Conservation (phyloP, 2,329 filamentous ascomycete genomes). For the Hortaea werneckii region DNA sequence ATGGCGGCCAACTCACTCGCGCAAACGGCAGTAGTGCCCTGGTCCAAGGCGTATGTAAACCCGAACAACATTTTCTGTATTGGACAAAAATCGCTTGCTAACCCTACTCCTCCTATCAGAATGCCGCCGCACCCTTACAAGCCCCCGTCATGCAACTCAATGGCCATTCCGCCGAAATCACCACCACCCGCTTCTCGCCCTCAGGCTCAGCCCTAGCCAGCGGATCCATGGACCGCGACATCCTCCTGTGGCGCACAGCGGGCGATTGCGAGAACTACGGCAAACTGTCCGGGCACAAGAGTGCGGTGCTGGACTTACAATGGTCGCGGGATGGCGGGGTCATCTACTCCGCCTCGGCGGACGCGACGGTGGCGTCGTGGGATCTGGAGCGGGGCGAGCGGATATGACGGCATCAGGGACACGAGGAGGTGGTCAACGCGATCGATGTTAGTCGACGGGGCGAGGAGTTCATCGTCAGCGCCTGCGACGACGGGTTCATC, state of each 20-base stretch:
- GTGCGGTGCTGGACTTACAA: conserved; percentile 81
- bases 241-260: conserved; percentile 90
- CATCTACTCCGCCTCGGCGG: conserved; percentile 84
- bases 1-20: conserved; percentile 46
- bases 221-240: conserved; percentile 86
- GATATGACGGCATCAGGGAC: conserved; percentile 83
- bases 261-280: conserved; percentile 94
- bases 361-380: conserved; percentile 90
- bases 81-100: too few relatives aligned
- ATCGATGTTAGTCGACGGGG: conserved; percentile 82
- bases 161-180: conserved; percentile 71
- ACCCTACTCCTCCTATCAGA: background rate
- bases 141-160: conserved; percentile 88
- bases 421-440: conserved; percentile 92
- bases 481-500: conserved; percentile 86
- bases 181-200: conserved; percentile 80
- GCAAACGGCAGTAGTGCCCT: conserved; percentile 48
- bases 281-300: conserved; percentile 75
- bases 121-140: conserved; percentile 43
- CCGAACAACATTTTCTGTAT: conserved; percentile 26
- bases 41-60: conserved; percentile 52
- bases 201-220: conserved; percentile 84
- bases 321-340: conserved; percentile 94
- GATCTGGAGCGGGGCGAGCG: conserved; percentile 86
- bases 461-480: conserved; percentile 81